These are phyloP conservation scores for Arxiozyma bovina DNA, from an alignment of 1,139 yeast genomes.

Conservation along the genomic window DNA sequence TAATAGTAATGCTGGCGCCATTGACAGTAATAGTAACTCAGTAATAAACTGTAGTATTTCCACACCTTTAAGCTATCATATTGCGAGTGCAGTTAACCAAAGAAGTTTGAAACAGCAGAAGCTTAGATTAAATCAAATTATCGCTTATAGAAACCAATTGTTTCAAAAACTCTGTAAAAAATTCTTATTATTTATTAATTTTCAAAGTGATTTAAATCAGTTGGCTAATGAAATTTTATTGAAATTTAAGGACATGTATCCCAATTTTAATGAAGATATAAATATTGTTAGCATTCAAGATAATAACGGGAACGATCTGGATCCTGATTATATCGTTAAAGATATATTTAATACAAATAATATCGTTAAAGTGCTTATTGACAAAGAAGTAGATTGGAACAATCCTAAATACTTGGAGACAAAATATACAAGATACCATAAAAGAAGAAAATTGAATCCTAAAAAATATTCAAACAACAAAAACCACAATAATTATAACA, in stretches of 20 bases:
- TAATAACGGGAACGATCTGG: conserved; percentile 57
- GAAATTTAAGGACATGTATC: conserved; percentile 53
- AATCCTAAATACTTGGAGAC: conserved; percentile 4
- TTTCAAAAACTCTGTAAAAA: conserved; percentile 31
- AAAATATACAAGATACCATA: conserved; percentile 8
- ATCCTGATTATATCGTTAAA: conserved; percentile 57
- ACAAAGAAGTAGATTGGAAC: conserved; percentile 32
- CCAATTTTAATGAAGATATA: conserved; percentile 43
- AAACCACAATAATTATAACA: neutral
- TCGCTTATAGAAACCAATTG: conserved; percentile 1
- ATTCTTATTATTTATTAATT: conserved; percentile 53
- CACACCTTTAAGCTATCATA: neutral
- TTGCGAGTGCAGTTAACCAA: neutral
- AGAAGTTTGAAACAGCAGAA: neutral
- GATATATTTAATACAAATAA: conserved; percentile 53
- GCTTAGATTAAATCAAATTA: neutral
- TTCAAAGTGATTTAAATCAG: conserved; percentile 36
- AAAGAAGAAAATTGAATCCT: conserved; percentile 17
- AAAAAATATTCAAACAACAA: neutral
- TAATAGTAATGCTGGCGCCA: neutral
- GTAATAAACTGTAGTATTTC: neutral
- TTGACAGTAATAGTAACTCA: neutral
- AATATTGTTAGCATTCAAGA: conserved; percentile 55
- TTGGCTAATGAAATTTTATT: conserved; percentile 43
- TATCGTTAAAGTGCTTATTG: conserved; percentile 45